phyloP scores from a whole-genome alignment of 2,329 filamentous ascomycete genomes.

The Sclerotinia trifoliorum region DNA sequence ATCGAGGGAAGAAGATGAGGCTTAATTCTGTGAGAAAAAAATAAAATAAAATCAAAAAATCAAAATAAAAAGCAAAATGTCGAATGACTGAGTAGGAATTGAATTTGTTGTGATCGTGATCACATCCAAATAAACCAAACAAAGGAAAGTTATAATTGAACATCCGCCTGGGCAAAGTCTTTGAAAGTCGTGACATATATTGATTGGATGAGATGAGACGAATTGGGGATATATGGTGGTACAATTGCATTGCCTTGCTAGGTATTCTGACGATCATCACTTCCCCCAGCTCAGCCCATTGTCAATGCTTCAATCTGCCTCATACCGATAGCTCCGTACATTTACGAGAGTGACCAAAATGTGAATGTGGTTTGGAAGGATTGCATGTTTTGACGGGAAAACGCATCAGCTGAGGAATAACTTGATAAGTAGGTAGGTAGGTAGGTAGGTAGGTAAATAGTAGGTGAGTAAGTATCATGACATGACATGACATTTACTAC shows the following conservation, averaged over 20 bases:
- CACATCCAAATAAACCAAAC: not conserved
- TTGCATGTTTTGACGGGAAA: not conserved
- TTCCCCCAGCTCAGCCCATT: conserved; percentile 10
- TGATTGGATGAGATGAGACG: conserved; percentile 6
- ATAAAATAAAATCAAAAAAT: not conserved
- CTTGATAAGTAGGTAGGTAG: not conserved
- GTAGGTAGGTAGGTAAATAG: too few species aligned
- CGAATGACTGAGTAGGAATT: not conserved
- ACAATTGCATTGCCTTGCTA: conserved; percentile 8
- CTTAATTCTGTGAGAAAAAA: not conserved
- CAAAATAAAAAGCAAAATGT: not conserved
- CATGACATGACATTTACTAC: not conserved
- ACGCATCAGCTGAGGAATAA: conserved; percentile 8
- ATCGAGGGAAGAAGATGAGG: too few species aligned
- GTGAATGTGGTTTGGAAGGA: not conserved
- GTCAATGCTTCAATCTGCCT: conserved; percentile 11
- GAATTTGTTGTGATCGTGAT: not conserved
- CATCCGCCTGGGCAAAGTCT: not conserved
- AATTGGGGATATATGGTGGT: not conserved
- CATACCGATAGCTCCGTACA: not conserved
- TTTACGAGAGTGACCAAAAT: not conserved
- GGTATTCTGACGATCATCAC: conserved; percentile 8
- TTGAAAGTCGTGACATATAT: conserved; percentile 1
- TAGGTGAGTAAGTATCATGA: not conserved
- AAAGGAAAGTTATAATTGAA: not conserved